Base-by-base conservation (phyloP, 352 stramenopile genomes). In the Pythium graminicola region DNA sequence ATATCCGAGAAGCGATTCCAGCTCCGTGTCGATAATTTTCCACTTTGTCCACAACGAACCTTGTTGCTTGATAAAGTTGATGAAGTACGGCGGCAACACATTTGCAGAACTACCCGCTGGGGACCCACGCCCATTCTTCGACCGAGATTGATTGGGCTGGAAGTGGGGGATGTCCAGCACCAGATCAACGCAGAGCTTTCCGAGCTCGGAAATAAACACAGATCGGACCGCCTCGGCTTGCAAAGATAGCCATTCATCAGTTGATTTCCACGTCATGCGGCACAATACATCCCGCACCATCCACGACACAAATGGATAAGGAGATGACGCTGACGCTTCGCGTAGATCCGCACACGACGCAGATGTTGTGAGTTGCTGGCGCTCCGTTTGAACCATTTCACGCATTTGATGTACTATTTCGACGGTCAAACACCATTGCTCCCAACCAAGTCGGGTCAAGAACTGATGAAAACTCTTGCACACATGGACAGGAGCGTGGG, bases 21-120 rank as follows among this genome's bases (percentile, higher is more conserved):
- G 28, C 41, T 92, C 76, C 6, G 41, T n/a, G 8, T 68, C 49
- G 11, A 69, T 68, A 53, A 92, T 76, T 46, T 78, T 86, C 79
- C 79, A 92, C 35, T 86, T 88, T 3, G 62, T 46, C 81, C 81
- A 92, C 38, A 92, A 68, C 4, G 51, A 22, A 1, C 66, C 62
- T 57, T 90, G 81, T 47, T 90, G 81, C 38, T 90, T 92, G 38
- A 92, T 81, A 43, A 92, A 92, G 42, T 92, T 92, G 20, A 92
- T 73, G 44, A 92, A 89, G 51, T 92, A 92, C 23, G 81, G 81
- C 11, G 81, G 81, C 35, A 92, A 54, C 11, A 82, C 78, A 47
- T 88, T 89, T 17, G 60, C 73, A 7, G 81, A 86, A 20, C 49
- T 63, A 16, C 44, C 35, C 0, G 68, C 64, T 20, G 76, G 62